Base-by-base conservation (phyloP, 2,329 filamentous ascomycete genomes). In the Xylaria sp. region DNA sequence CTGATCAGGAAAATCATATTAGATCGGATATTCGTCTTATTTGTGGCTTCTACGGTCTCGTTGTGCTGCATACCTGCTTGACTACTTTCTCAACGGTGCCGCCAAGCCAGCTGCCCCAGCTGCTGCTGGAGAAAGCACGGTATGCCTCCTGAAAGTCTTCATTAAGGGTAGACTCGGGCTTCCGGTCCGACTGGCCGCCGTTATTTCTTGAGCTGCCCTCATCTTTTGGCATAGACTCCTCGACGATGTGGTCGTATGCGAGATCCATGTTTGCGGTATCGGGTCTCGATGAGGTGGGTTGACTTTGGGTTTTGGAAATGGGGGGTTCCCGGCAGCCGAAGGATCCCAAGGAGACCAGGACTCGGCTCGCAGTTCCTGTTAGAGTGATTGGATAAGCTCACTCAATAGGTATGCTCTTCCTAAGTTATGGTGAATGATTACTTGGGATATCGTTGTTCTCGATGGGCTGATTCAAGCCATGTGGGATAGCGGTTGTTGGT, bases 161-260 rank as follows among this genome's bases (percentile, higher is more conserved):
- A 78, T 97, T 97, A 74, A 99, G 87, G 62, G 91, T 88, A 65
- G 82, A 79, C 72, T 84, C 81, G 67, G 79, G 79, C 64, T 82
- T 82, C 46, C 57, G 66, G 3, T 66, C 46, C 0, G 71, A 62
- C 12, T 62, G 52, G 54, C 63, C 62, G 54, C 63, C 62, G 48
- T 39, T 52, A 41, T n/a, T 54, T 23, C 46, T 39, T 20, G 62
- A 41, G 33, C 28, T 66, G 49, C 46, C 66, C 12, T 71, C 69
- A 66, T 90, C 85, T 75, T 89, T 87, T 48, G 88, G 85, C 71
- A 93, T 87, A 61, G 89, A 88, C 80, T 96, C 91, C 83, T 97
- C 94, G 79, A 94, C 91, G 77, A 98, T 97, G 81, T 97, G 94
- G 79, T 99, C 96, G 87, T 98, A 99, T 54, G 94, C 94, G 78